Percentiles rank a stretch among this genome's conserved stretches.
phyloP scores from a whole-genome alignment of 306 rosid genomes.

The Herpetospermum pedunculosum region DNA sequence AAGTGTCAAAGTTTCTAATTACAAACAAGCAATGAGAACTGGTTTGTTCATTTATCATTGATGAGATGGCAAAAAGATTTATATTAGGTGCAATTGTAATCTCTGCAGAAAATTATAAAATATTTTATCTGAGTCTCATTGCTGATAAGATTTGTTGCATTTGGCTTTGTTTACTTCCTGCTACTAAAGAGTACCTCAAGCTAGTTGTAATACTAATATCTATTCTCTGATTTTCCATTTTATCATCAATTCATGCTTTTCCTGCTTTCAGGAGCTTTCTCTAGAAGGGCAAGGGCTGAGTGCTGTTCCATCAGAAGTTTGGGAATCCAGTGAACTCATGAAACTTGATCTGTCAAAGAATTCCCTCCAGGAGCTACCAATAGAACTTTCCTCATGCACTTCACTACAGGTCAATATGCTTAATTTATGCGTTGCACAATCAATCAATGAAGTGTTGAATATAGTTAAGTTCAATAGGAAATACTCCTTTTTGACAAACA shows the following conservation, averaged over 20 bases:
- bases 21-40: not conserved
- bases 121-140: not conserved
- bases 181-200: not conserved
- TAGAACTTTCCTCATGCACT: constrained; percentile 68
- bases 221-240: not conserved
- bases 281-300: constrained; percentile 67
- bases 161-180: not conserved
- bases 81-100: not conserved
- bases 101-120: not conserved
- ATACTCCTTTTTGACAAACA: not conserved
- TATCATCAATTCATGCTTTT: constrained; percentile 3
- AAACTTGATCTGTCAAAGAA: constrained; percentile 70
- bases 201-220: not conserved
- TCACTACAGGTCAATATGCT: constrained; percentile 45
- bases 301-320: constrained; percentile 70
- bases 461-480: not conserved
- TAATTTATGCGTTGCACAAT: not conserved
- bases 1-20: not conserved
- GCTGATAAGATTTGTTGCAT: not conserved
- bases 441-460: not conserved
- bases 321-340: constrained; percentile 61
- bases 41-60: not conserved
- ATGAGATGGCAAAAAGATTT: not conserved
- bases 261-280: constrained; percentile 61
- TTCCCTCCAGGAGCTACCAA: constrained; percentile 75